Percentiles rank a stretch among this genome's conserved stretches.
Evolutionary conservation across 345 rosid genomes (phyloP).

Genomic region (Rhodamnia argentea): DNA sequence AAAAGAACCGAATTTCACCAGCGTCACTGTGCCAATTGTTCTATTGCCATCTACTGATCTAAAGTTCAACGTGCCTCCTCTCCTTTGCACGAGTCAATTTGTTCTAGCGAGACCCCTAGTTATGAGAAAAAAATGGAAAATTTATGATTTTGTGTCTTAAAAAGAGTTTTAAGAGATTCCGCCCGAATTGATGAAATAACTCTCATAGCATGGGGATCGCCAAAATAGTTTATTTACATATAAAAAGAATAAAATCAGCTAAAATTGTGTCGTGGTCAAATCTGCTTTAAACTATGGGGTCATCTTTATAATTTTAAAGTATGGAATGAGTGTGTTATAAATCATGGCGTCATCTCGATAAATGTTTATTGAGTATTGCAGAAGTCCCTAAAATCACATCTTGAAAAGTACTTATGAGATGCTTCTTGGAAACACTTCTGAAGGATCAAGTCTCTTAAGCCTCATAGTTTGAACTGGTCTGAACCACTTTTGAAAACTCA

Average conservation of each 20-base stretch:
- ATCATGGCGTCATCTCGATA: neutral
- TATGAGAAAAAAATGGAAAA: neutral
- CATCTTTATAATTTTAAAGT: neutral
- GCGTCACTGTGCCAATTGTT: no score
- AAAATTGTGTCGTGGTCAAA: neutral
- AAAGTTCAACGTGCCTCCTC: no score
- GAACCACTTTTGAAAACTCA: neutral
- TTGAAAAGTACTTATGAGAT: neutral
- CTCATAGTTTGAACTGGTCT: neutral
- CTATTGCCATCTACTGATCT: no score
- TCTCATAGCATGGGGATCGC: neutral
- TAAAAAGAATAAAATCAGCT: neutral
- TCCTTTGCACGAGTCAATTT: no score
- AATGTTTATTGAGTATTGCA: neutral
- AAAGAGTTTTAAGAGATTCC: neutral
- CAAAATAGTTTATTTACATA: neutral
- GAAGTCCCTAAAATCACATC: neutral
- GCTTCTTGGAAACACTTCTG: neutral
- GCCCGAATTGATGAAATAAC: neutral
- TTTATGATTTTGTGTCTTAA: accelerated
- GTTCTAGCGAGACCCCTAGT: no score
- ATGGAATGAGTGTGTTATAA: neutral
- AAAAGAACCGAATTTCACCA: neutral
- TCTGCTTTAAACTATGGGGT: neutral
- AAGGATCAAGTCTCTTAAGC: no score